Evolutionary conservation across 805 yeast species (phyloP).

Genomic region (Priceomyces castillae): DNA sequence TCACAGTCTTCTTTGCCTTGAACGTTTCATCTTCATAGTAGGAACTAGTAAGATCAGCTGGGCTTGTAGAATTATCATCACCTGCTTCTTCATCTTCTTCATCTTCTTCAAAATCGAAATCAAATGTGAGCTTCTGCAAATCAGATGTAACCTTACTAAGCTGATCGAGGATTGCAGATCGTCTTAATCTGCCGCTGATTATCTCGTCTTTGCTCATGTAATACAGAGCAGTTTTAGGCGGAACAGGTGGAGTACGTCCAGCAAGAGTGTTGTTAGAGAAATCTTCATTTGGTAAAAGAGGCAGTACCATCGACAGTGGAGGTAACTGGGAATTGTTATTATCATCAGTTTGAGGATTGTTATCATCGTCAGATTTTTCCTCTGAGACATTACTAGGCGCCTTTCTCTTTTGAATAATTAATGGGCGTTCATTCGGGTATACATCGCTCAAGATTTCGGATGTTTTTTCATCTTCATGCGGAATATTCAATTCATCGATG

Average conservation of each 20-base stretch:
- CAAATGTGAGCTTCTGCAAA: slow-evolving; percentile 28
- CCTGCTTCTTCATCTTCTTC: not conserved
- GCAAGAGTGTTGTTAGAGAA: not conserved
- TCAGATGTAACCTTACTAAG: slow-evolving; percentile 39
- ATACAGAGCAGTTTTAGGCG: slow-evolving; percentile 2
- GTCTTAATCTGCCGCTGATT: slow-evolving; percentile 20
- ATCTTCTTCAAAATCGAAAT: slow-evolving; percentile 14
- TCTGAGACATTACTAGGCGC: not conserved
- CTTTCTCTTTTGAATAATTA: slow-evolving; percentile 25
- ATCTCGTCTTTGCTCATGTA: slow-evolving; percentile 8
- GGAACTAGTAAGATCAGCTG: too few relatives aligned
- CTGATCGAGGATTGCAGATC: slow-evolving; percentile 37
- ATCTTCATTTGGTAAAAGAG: not conserved
- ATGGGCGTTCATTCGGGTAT: slow-evolving; percentile 32
- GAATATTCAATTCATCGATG: slow-evolving; percentile 16
- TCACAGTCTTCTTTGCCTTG: not conserved
- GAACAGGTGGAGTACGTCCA: slow-evolving; percentile 9
- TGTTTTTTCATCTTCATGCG: slow-evolving; percentile 29
- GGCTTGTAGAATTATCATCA: too few relatives aligned
- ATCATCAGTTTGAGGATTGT: not conserved
- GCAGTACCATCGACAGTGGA: not conserved
- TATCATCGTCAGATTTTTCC: not conserved
- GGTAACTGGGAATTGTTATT: not conserved
- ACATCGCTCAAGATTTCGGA: slow-evolving; percentile 45
- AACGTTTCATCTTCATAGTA: too few relatives aligned